Evolutionary conservation across 495 filamentous ascomycete genomes (phyloP), one percentile per base, ranked within the genome.

Genomic region (Penicillium cataractarum): DNA sequence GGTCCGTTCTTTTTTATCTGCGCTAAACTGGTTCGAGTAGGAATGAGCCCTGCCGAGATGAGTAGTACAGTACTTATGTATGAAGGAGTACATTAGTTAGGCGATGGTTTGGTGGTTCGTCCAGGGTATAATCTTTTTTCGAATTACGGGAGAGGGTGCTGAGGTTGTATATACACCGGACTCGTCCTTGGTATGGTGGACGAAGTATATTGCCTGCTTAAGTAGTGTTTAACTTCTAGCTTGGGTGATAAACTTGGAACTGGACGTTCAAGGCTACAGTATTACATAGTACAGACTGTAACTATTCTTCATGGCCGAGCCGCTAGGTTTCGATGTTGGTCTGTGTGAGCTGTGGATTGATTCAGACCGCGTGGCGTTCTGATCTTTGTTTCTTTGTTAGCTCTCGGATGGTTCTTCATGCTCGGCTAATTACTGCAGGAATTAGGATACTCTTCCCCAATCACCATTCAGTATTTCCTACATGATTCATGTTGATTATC

Each of bases 1-100:
- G 46, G 46, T 50, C 46, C 46, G 24, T 46, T 46, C 42, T 21
- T 22, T 24, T 21, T 22, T 24, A 46, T 50, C 24, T 50, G 46
- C 46, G 46, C 46, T 50, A 50, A 50, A 50, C 46, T 50, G 46
- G 27, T 27, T 21, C 6, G 12, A 21, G 46, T 15, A 50, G 46
- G 24, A 22, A 22, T 50, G 12, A 7, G 46, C 24, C 46, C 4
- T 24, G 46, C 46, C 21, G 12, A 29, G 24, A 50, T 50, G n/a
- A n/a, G n/a, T n/a, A n/a, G n/a, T n/a, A n/a, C n/a, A n/a, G n/a
- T n/a, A n/a, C n/a, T n/a, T n/a, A n/a, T n/a, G n/a, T n/a, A n/a
- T 48, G 46, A 50, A 50, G 13, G 42, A 2, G 6, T 29, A 29
- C 13, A 50, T 50, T 50, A n/a, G 46, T 13, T 50, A 6, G 24